A percentile compares a stretch with the other conserved stretches of the same genome.
These are phyloP conservation scores for Karstenula rhodostoma DNA, from an alignment of 2,329 filamentous ascomycete genomes.

Conservation along the genomic window DNA sequence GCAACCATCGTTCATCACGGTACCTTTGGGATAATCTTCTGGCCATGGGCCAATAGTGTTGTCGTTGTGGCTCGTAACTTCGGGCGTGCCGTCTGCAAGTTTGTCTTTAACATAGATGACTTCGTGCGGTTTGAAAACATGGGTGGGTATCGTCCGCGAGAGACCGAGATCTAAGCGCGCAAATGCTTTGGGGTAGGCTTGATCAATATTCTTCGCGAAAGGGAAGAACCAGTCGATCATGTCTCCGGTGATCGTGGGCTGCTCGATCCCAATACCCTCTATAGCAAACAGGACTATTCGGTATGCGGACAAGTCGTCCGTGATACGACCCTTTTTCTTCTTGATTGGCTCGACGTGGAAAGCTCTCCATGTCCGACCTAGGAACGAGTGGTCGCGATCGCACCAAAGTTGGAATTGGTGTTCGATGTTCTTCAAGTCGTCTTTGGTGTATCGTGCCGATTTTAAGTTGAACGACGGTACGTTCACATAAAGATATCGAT, in stretches of 20 bases:
- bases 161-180: conserved; percentile 54
- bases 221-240: conserved; percentile 54
- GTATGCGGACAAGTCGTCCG: conserved; percentile 25
- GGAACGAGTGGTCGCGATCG: conserved; percentile 44
- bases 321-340: conserved; percentile 32
- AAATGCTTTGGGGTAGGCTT: conserved; percentile 53
- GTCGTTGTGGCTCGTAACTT: conserved; percentile 50
- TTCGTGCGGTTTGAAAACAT: conserved; percentile 49
- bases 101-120: conserved; percentile 43
- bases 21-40: conserved; percentile 5
- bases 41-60: conserved; percentile 35
- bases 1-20: conserved; percentile 65
- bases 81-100: conserved; percentile 40
- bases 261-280: conserved; percentile 36
- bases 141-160: conserved; percentile 50
- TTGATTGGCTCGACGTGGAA: conserved; percentile 50
- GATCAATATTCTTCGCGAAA: conserved; percentile 43
- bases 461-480: conserved; percentile 38
- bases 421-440: conserved; percentile 26
- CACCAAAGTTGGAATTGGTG: conserved; percentile 48
- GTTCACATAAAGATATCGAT: conserved; percentile 54
- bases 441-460: conserved; percentile 19
- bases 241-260: conserved; percentile 27
- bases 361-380: conserved; percentile 53
- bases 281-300: conserved; percentile 49